Conservation (phyloP, 2,329 filamentous ascomycete species). For the Cadophora sp. region DNA sequence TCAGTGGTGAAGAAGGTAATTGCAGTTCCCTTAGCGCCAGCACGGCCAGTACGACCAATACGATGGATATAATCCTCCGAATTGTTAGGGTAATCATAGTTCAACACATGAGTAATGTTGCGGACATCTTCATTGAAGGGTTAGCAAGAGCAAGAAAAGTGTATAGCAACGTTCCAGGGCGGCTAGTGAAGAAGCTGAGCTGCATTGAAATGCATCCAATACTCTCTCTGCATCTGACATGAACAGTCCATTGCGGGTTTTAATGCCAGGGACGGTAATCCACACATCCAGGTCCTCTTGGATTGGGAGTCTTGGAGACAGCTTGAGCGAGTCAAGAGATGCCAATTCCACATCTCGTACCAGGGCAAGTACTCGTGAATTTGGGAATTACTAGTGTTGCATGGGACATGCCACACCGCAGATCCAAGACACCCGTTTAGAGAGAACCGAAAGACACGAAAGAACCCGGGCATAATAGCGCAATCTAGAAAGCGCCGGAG, state of each 20-base stretch:
- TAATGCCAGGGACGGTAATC: slow-evolving; percentile 58
- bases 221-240: slow-evolving; percentile 48
- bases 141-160: slow-evolving; percentile 76
- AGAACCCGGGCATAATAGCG: slow-evolving; percentile 91
- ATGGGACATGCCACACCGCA: slow-evolving; percentile 69
- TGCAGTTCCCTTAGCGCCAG: slow-evolving; percentile 92
- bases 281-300: slow-evolving; percentile 63
- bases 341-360: slow-evolving; percentile 80
- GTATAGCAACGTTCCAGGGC: slow-evolving; percentile 69
- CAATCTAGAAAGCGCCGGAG: slow-evolving; percentile 86
- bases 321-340: slow-evolving; percentile 83
- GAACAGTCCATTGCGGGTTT: slow-evolving; percentile 48
- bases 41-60: slow-evolving; percentile 94
- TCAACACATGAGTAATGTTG: slow-evolving; percentile 99
- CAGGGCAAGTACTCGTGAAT: slow-evolving; percentile 67
- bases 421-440: slow-evolving; percentile 87
- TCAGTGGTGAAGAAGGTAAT: slow-evolving; percentile 99
- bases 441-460: slow-evolving; percentile 84
- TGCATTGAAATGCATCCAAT: slow-evolving; percentile 47
- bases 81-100: slow-evolving; percentile 99
- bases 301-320: slow-evolving; percentile 71
- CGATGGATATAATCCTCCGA: slow-evolving; percentile 98
- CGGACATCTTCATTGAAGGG: slow-evolving; percentile 92
- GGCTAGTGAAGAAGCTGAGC: slow-evolving; percentile 45
- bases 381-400: slow-evolving; percentile 80